These are phyloP conservation scores for Hibiscus mutabilis DNA, from an alignment of 345 rosid species.

Conservation along the genomic window DNA sequence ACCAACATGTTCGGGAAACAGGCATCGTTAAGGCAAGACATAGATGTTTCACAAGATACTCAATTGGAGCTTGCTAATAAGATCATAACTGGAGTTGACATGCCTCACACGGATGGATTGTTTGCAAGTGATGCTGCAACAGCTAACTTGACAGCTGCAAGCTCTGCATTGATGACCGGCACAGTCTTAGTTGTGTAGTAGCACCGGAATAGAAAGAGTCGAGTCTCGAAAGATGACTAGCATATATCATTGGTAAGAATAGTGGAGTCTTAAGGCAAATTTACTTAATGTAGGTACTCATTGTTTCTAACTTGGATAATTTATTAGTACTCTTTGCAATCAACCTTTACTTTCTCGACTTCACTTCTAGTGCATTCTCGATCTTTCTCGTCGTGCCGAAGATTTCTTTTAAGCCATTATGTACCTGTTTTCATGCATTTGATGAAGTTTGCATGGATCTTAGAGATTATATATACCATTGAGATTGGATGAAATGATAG, in stretches of 20 bases:
- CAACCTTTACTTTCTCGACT: not conserved
- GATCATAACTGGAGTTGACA: conserved; percentile 14
- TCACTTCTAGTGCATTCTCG: not conserved
- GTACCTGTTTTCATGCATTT: not conserved
- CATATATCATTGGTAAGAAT: not conserved
- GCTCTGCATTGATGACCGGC: conserved; percentile 13
- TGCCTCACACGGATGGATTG: conserved; percentile 7
- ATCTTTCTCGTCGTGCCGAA: not conserved
- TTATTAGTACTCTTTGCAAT: too few relatives aligned
- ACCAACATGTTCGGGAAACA: not conserved
- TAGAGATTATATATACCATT: too few relatives aligned
- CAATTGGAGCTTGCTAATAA: conserved; percentile 28
- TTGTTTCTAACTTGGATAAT: not conserved
- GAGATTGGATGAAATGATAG: too few relatives aligned
- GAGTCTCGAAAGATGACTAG: not conserved
- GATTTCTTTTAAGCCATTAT: not conserved
- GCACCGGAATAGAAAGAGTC: not conserved
- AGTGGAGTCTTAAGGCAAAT: not conserved
- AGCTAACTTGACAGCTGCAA: not conserved
- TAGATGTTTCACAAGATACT: conserved; percentile 22
- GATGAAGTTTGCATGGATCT: not conserved
- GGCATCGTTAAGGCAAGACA: conserved; percentile 18
- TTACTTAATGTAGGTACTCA: not conserved
- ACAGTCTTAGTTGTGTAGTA: conserved; percentile 11
- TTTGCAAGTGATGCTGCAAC: conserved; percentile 12